Evolutionary conservation across 305 asterid genomes (phyloP).

Genomic region (Solanum hybrid): DNA sequence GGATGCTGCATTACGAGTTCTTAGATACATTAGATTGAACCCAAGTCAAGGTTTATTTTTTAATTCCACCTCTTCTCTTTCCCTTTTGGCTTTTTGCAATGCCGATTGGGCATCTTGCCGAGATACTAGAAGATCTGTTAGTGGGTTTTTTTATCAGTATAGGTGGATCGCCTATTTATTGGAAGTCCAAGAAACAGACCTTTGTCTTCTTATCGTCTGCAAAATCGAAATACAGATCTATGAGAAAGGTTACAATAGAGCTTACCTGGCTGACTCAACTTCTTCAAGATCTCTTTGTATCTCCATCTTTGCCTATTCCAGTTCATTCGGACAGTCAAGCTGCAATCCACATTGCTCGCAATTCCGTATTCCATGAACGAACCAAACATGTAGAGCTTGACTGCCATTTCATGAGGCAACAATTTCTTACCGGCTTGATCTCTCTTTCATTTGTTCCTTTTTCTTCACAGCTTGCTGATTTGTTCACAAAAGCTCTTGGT

Average conservation of each 20-base stretch:
- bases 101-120: background rate
- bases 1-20: background rate
- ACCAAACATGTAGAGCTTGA: background rate
- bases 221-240: too few species aligned
- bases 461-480: background rate
- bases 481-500: background rate
- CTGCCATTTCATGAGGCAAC: too few species aligned
- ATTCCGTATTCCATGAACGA: background rate
- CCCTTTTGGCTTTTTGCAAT: background rate
- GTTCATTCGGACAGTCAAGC: too few species aligned
- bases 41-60: background rate
- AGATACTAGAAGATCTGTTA: background rate
- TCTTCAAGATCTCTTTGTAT: too few species aligned
- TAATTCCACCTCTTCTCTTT: background rate
- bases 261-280: too few species aligned
- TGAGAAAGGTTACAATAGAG: too few species aligned
- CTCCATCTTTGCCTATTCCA: too few species aligned
- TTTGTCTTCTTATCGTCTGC: too few species aligned
- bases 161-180: too few species aligned
- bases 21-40: background rate
- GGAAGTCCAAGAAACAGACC: too few species aligned
- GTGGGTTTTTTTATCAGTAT: background rate
- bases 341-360: background rate
- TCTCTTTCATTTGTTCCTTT: background rate
- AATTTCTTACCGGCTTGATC: background rate